Evolutionary conservation across 768 basidiomycete genomes (phyloP), one percentile per base, ranked within the genome.

Genomic region (Lepiota brunneoincarnata): DNA sequence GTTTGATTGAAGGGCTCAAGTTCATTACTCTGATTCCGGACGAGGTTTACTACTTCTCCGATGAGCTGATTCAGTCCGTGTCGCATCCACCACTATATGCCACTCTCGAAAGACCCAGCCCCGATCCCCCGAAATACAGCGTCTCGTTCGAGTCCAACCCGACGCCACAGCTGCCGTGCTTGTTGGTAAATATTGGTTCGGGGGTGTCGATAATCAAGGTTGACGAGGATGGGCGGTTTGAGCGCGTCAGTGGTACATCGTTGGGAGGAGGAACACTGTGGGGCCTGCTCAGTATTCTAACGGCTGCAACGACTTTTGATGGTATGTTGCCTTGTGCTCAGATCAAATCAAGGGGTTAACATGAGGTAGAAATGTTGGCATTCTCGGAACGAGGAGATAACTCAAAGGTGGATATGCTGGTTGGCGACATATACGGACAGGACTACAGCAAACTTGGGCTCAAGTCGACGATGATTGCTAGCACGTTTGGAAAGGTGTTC

Each of bases 381-480:
- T 78, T 99, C 18, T 97, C 97, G 0, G 97, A 99, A 71, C 69
- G 81, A 65, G 97, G 97, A 36, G 92, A 97, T 72, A 98, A 99
- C 66, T 83, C 90, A 39, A 79, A 80, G 4, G 95, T 98, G 12
- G 97, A 99, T 69, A 98, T 98, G 96, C 86, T 98, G 44, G 95
- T 99, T 41, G 96, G 97, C 34, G 97, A 99, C 72, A 99, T 99
- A 61, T 99, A 97, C 68, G 93, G 97, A n/a, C 89, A 92, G 61
- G 97, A 98, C 73, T 98, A 98, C 73, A 86, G 82, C 69, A 88
- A 89, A 57, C 83, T 99, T 34, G 97, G 97, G 15, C 83, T 99
- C 51, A 98, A 98, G 71, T 97, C 95, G 34, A 95, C 92, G 6
- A 97, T 90, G 75, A 99, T 99, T 64, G 97, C 97, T 10, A 96